These are phyloP conservation scores for Aurantiochytrium sp. DNA, from an alignment of 108 stramenopile genomes.

Conservation along the genomic window DNA sequence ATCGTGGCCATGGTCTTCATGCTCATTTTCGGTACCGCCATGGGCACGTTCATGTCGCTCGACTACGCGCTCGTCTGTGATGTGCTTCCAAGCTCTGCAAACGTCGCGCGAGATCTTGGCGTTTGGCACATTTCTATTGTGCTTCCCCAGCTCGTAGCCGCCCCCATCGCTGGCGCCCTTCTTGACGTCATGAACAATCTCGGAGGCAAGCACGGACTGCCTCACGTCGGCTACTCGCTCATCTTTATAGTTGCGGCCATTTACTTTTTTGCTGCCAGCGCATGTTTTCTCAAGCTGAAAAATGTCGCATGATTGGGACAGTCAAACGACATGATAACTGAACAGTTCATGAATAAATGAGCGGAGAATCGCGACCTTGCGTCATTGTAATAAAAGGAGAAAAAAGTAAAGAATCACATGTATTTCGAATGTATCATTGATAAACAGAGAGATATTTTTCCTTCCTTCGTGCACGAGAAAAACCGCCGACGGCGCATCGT, in stretches of 20 bases:
- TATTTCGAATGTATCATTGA: too few relatives aligned
- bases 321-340: too few relatives aligned
- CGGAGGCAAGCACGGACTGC: neutral
- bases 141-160: neutral
- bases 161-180: neutral
- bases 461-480: too few relatives aligned
- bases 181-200: neutral
- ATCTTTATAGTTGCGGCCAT: neutral
- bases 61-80: slow-evolving; percentile 10
- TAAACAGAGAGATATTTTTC: too few relatives aligned
- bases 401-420: too few relatives aligned
- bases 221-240: neutral
- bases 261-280: neutral
- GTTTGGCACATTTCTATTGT: slow-evolving; percentile 8
- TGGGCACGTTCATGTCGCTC: neutral
- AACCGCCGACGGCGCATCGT: too few relatives aligned
- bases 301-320: neutral
- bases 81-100: neutral
- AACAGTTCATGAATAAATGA: too few relatives aligned
- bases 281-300: neutral
- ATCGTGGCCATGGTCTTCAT: neutral
- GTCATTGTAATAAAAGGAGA: too few relatives aligned
- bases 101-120: neutral
- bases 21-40: neutral
- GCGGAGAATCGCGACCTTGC: too few relatives aligned